Conservation (phyloP, 805 yeast genomes). For the Lipomyces orientalis region DNA sequence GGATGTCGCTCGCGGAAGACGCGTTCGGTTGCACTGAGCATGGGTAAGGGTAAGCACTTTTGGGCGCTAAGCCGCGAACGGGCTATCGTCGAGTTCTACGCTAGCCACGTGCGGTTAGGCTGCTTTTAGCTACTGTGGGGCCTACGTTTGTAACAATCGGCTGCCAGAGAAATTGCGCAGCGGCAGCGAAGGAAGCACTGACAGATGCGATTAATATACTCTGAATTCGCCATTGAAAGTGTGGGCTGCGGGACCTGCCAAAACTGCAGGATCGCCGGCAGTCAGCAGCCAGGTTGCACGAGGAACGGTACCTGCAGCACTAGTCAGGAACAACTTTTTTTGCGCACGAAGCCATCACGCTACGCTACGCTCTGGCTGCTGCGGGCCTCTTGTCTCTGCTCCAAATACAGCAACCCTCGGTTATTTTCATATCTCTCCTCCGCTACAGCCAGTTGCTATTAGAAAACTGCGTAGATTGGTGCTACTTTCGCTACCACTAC, state of each 20-base stretch:
- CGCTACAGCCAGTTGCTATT: background rate
- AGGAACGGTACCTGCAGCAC: constrained; percentile 18
- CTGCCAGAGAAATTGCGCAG: too few relatives aligned
- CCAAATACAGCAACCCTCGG: background rate
- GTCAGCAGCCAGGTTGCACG: background rate
- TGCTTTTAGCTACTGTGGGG: too few relatives aligned
- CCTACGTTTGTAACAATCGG: too few relatives aligned
- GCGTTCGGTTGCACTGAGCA: too few relatives aligned
- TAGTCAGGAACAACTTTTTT: constrained; percentile 24
- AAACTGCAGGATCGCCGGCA: background rate
- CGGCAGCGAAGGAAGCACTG: too few relatives aligned
- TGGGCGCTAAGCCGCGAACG: too few relatives aligned
- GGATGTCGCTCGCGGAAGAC: too few relatives aligned
- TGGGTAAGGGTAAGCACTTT: too few relatives aligned
- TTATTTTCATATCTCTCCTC: background rate
- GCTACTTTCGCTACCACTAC: background rate
- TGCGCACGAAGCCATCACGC: too few relatives aligned
- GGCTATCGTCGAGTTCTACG: background rate
- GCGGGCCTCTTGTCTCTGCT: too few relatives aligned
- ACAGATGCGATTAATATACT: too few relatives aligned
- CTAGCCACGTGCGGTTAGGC: background rate
- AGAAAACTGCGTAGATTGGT: too few relatives aligned
- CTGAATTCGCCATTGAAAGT: background rate
- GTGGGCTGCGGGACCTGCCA: background rate
- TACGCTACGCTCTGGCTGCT: background rate